These are phyloP conservation scores for Saccharomyces kudriavzevii DNA, from an alignment of 805 yeast genomes.

Conservation along the genomic window DNA sequence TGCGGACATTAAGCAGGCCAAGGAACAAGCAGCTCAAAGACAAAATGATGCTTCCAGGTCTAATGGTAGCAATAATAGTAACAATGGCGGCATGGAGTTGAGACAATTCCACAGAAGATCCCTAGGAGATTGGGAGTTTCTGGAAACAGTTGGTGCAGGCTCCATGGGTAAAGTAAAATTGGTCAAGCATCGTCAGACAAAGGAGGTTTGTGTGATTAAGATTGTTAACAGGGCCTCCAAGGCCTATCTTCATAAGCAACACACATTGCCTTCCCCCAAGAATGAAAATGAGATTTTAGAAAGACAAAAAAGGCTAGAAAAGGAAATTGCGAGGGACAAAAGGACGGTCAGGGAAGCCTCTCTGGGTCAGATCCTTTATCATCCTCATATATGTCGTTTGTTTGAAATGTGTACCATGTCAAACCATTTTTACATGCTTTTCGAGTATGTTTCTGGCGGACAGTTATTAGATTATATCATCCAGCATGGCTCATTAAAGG, in stretches of 20 bases:
- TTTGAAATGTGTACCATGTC: constrained; percentile 96
- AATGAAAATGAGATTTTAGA: constrained; percentile 50
- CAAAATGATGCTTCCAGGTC: constrained; percentile 4
- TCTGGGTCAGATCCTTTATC: constrained; percentile 78
- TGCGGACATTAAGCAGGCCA: constrained; percentile 14
- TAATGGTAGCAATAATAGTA: constrained; percentile 13
- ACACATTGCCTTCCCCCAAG: constrained; percentile 57
- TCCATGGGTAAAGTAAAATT: constrained; percentile 98
- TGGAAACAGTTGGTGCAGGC: constrained; percentile 94
- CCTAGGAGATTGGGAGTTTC: constrained; percentile 94
- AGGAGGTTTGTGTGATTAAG: constrained; percentile 83
- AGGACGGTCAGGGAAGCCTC: constrained; percentile 95
- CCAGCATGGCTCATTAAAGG: constrained; percentile 89
- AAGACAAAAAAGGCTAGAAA: constrained; percentile 62
- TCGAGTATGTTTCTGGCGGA: constrained; percentile 95
- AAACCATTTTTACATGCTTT: constrained; percentile 91
- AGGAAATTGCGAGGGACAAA: constrained; percentile 82
- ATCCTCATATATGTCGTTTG: constrained; percentile 84
- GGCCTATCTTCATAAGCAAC: constrained; percentile 63
- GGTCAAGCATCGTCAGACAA: constrained; percentile 76
- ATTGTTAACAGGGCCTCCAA: constrained; percentile 86
- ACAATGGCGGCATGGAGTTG: constrained; percentile 6
- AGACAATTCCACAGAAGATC: constrained; percentile 68
- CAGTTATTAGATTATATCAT: constrained; percentile 96
- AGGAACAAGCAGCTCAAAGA: neutral